Conservation (phyloP, 495 filamentous ascomycete genomes). For the Aspergillus panamensis region DNA sequence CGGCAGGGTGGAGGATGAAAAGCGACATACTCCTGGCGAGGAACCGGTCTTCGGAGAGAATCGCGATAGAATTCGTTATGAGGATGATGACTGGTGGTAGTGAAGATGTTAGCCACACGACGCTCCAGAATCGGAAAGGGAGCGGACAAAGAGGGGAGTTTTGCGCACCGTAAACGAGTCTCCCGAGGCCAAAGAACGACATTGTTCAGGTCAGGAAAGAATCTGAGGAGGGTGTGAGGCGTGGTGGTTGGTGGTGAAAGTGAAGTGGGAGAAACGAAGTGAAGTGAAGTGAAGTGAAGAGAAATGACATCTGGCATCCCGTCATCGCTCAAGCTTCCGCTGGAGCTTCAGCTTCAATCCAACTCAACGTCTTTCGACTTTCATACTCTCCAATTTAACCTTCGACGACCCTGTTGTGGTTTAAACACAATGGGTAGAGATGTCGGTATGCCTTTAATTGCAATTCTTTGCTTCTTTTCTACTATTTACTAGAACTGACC, state of each 20-base stretch:
- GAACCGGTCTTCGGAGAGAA: slow-evolving; percentile 97
- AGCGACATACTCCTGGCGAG: slow-evolving; percentile 76
- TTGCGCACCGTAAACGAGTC: slow-evolving; percentile 64
- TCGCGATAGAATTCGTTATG: slow-evolving; percentile 88
- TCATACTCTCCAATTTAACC: not conserved
- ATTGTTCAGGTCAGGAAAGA: slow-evolving; percentile 38
- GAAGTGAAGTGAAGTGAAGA: not conserved
- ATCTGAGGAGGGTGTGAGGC: slow-evolving; percentile 15
- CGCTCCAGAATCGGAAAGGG: not conserved
- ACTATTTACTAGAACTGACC: not conserved
- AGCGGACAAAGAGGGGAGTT: not conserved
- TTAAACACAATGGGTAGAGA: slow-evolving; percentile 18
- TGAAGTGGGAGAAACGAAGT: slow-evolving; percentile 4
- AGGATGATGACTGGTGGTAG: slow-evolving; percentile 65
- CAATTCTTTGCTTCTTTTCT: not conserved
- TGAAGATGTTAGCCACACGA: not conserved
- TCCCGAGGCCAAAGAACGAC: slow-evolving; percentile 68
- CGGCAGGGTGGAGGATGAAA: not conserved
- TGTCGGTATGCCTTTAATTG: slow-evolving; percentile 15
- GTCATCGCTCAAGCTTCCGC: not conserved
- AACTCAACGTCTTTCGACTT: not conserved
- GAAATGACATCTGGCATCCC: not conserved
- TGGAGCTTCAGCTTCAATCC: not conserved
- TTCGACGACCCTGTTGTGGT: not conserved
- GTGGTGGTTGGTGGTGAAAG: slow-evolving; percentile 19